Percentiles rank a stretch among this genome's conserved stretches.
phyloP scores from a whole-genome alignment of 805 yeast genomes.

The Starmerella kuoi region DNA sequence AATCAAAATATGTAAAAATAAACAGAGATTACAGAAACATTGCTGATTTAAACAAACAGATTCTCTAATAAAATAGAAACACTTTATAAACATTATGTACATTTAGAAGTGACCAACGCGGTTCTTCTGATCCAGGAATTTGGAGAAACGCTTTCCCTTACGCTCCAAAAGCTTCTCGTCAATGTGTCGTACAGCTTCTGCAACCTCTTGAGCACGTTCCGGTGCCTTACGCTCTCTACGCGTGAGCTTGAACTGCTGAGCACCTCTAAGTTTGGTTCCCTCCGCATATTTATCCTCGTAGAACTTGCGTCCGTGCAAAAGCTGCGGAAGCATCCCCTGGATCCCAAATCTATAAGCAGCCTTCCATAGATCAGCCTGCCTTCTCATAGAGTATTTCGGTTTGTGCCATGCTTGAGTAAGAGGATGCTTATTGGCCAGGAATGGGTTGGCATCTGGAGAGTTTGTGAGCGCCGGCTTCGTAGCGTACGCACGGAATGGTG shows the following conservation, averaged over 20 bases:
- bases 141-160: conserved; percentile 38
- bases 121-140: conserved; percentile 13
- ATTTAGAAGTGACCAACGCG: conserved; percentile 1
- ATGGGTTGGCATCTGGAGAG: conserved; percentile 73
- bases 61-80: too few species aligned
- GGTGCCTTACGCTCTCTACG: conserved; percentile 56
- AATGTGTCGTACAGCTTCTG: conserved; percentile 50
- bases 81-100: too few species aligned
- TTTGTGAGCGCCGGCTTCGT: conserved; percentile 49
- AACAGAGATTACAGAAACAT: too few species aligned
- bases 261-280: conserved; percentile 65
- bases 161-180: conserved; percentile 57
- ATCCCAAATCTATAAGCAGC: conserved; percentile 74
- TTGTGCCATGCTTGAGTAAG: conserved; percentile 65
- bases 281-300: conserved; percentile 62
- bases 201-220: conserved; percentile 47
- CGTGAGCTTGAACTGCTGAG: conserved; percentile 63
- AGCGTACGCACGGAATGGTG: conserved; percentile 59
- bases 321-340: conserved; percentile 58
- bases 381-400: conserved; percentile 66
- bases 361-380: conserved; percentile 74
- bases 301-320: conserved; percentile 51
- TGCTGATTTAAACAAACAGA: too few species aligned
- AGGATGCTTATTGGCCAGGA: conserved; percentile 73
- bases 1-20: too few species aligned